These are phyloP conservation scores for Boletus edulis DNA, from an alignment of 768 basidiomycete genomes.

Conservation along the genomic window DNA sequence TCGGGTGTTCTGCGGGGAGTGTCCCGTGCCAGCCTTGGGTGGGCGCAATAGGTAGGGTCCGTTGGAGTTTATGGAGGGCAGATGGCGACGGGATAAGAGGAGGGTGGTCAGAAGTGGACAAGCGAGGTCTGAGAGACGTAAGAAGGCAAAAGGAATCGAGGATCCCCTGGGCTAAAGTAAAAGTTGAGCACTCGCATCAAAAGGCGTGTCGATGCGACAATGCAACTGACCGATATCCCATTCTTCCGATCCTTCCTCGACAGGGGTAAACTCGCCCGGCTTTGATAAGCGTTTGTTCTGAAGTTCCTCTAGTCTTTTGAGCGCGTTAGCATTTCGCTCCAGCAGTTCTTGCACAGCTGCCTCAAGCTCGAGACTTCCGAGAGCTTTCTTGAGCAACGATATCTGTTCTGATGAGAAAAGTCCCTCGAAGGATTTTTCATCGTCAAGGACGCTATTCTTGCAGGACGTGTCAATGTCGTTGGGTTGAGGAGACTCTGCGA, in stretches of 20 bases:
- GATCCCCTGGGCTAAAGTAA: slow-evolving; percentile 64
- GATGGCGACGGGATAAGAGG: slow-evolving; percentile 63
- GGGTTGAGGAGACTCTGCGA: background rate
- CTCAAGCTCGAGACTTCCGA: slow-evolving; percentile 65
- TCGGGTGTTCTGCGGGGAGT: slow-evolving; percentile 51
- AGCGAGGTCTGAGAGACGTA: slow-evolving; percentile 68
- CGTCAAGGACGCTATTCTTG: slow-evolving; percentile 21
- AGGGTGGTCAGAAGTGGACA: slow-evolving; percentile 36
- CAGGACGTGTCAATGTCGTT: slow-evolving; percentile 13
- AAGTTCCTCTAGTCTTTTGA: slow-evolving; percentile 62
- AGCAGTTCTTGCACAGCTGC: slow-evolving; percentile 67
- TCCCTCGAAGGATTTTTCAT: slow-evolving; percentile 46
- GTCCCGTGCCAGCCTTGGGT: slow-evolving; percentile 74
- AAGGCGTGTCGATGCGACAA: slow-evolving; percentile 1
- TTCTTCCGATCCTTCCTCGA: slow-evolving; percentile 73
- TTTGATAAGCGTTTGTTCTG: slow-evolving; percentile 55
- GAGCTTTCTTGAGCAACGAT: slow-evolving; percentile 53
- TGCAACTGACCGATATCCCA: slow-evolving; percentile 70
- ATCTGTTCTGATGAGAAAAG: slow-evolving; percentile 58
- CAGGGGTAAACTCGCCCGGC: slow-evolving; percentile 44
- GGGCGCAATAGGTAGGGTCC: slow-evolving; percentile 59
- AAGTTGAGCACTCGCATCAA: slow-evolving; percentile 10
- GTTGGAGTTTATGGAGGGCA: slow-evolving; percentile 68
- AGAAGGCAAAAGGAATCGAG: slow-evolving; percentile 66
- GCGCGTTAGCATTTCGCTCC: slow-evolving; percentile 59